phyloP scores from a whole-genome alignment of 441 rosid genomes.

The Adansonia gregorii region DNA sequence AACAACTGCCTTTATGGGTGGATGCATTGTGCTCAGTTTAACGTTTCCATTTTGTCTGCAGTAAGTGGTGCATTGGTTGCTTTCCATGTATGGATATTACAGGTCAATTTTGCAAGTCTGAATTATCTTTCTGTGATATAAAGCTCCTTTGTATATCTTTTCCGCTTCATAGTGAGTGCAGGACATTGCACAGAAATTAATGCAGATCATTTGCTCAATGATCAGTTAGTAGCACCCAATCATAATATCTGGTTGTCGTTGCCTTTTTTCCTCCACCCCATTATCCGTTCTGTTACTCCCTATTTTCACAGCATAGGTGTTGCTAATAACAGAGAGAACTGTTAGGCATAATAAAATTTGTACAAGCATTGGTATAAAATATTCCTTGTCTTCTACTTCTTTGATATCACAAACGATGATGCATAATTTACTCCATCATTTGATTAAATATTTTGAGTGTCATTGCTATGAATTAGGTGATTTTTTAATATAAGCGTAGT shows the following conservation, averaged over 20 bases:
- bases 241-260: neutral
- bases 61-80: neutral
- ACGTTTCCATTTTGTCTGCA: neutral
- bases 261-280: neutral
- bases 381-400: too few relatives aligned
- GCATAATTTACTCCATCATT: neutral
- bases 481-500: neutral
- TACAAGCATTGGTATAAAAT: too few relatives aligned
- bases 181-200: neutral
- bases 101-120: neutral
- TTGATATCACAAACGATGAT: too few relatives aligned
- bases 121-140: neutral
- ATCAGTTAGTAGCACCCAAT: neutral
- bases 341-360: neutral
- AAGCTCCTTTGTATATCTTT: neutral
- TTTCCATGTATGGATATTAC: neutral
- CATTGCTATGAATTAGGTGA: neutral
- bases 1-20: constrained; percentile 1
- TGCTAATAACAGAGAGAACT: neutral
- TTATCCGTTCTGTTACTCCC: neutral
- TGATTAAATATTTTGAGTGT: neutral
- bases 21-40: neutral
- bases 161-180: neutral
- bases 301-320: neutral
- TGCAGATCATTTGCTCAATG: neutral